phyloP scores from a whole-genome alignment of 2,329 filamentous ascomycete genomes.

The Xylariomycetidae sp. region DNA sequence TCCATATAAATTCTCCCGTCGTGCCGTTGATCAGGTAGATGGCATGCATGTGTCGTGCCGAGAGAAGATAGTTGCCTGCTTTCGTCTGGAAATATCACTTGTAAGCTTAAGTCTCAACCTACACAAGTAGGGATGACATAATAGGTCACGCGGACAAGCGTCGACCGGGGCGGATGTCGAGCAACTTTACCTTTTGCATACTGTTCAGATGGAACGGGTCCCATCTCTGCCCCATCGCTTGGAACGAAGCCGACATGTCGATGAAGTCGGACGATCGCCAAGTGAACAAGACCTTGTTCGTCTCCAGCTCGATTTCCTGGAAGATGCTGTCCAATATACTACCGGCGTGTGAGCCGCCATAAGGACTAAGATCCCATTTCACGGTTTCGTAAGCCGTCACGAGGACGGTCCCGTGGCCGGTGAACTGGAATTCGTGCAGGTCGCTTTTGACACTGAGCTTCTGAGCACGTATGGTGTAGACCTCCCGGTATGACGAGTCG shows the following conservation, averaged over 20 bases:
- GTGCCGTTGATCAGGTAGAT: conserved; percentile 9
- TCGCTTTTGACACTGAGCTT: conserved; percentile 10
- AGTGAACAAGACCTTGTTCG: conserved; percentile 7
- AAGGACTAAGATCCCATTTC: conserved; percentile 1
- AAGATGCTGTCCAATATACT: conserved; percentile 8
- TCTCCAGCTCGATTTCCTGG: conserved; percentile 10
- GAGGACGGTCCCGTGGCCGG: conserved; percentile 8
- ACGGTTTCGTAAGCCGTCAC: conserved; percentile 7
- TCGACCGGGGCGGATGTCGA: no score
- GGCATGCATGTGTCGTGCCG: conserved; percentile 7
- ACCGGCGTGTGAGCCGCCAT: background rate
- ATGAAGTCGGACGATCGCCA: conserved; percentile 8
- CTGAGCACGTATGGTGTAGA: conserved; percentile 10
- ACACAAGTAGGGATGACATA: no score
- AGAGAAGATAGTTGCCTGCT: conserved; percentile 12
- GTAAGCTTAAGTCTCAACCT: no score
- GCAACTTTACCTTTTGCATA: conserved; percentile 7
- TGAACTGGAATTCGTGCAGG: conserved; percentile 11
- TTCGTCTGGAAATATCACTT: conserved; percentile 4
- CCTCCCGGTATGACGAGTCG: conserved; percentile 13
- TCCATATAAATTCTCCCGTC: conserved; percentile 11
- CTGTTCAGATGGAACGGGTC: conserved; percentile 11
- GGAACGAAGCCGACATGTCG: conserved; percentile 4
- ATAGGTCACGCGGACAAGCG: no score
- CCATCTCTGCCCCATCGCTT: conserved; percentile 3